Evolutionary conservation across 257 asterid genomes (phyloP).

Genomic region (Knoxia roxburghii): DNA sequence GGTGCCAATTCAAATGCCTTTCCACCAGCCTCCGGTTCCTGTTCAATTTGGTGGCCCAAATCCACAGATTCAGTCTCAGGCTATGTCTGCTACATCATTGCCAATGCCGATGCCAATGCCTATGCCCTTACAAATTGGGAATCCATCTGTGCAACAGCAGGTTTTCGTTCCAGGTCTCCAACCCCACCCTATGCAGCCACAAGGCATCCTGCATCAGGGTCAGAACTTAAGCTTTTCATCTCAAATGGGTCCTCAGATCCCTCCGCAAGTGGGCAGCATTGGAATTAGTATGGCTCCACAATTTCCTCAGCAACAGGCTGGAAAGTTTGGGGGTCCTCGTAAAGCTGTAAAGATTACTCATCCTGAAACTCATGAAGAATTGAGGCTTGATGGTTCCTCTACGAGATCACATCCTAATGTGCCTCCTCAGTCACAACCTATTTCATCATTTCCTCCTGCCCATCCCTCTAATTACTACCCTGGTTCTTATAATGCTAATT

Average conservation of each 20-base stretch:
- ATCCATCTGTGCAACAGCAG: constrained; percentile 59
- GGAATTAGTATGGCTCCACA: constrained; percentile 59
- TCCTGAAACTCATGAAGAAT: constrained; percentile 82
- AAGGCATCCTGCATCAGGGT: constrained; percentile 76
- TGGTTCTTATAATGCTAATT: constrained; percentile 44
- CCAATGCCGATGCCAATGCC: constrained; percentile 51
- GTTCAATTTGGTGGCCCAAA: constrained; percentile 69
- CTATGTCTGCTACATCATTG: constrained; percentile 59
- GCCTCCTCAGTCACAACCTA: constrained; percentile 62
- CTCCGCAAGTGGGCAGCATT: constrained; percentile 71
- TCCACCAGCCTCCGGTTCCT: constrained; percentile 56
- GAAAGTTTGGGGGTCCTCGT: constrained; percentile 39
- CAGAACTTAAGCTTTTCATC: constrained; percentile 58
- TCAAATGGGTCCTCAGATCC: constrained; percentile 63
- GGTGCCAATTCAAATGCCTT: constrained; percentile 59
- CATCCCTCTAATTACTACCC: constrained; percentile 47
- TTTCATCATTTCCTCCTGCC: constrained; percentile 54
- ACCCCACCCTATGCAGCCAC: constrained; percentile 75
- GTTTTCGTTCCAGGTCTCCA: constrained; percentile 67
- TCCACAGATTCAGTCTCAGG: constrained; percentile 76
- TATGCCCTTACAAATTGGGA: constrained; percentile 58
- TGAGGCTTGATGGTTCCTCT: constrained; percentile 67
- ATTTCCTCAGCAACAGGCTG: constrained; percentile 68
- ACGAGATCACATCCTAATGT: constrained; percentile 51
- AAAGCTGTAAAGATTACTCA: constrained; percentile 86